Base-by-base conservation (phyloP, 352 stramenopile species). In the Phytophthora niederhauseri region DNA sequence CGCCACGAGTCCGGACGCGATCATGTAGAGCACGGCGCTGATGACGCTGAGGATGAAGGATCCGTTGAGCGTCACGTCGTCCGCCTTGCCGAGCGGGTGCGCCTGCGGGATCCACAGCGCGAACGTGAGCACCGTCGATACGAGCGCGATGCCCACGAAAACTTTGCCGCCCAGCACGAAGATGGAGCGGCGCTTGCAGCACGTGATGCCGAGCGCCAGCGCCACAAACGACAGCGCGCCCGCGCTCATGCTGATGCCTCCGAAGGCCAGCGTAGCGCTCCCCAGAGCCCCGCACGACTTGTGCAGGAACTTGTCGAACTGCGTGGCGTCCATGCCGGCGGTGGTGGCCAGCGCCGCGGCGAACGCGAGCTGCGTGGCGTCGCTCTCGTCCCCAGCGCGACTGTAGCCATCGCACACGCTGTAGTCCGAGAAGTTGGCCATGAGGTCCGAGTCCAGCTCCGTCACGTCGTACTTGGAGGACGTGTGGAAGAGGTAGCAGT, bases 401-500 rank as follows among this genome's bases (percentile, higher is more conserved):
- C 75, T 70, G 69, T 84, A 92, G 50, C 68, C 81, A 20, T 89
- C 73, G 66, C 84, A 92, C 45, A 92, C 65, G 67, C 81, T 90
- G 64, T 74, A 75, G 49, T 77, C 71, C 9, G 76, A 78, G 55
- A 90, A 88, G 56, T 90, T 88, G 56, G 70, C 49, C 56, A 71
- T 64, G 31, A 80, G 68, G 3, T 64, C 59, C n/a, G 68, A 61
- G 61, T 87, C 63, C 28, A 77, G 26, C 6, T 75, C 67, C 2
- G 68, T 66, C 3, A 89, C 26, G 46, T 92, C 66, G 63, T 82
- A 84, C 26, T 87, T 68, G 69, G 76, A 88, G 1, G 76, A 78
- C 12, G 84, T 87, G 67, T 92, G 80, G 73, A 90, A 92, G 70
- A 90, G 81, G 68, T 87, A 92, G 69, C 84, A 92, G 64, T 85